Conservation (phyloP, 768 basidiomycete genomes). For the Xanthoconium stramineum region DNA sequence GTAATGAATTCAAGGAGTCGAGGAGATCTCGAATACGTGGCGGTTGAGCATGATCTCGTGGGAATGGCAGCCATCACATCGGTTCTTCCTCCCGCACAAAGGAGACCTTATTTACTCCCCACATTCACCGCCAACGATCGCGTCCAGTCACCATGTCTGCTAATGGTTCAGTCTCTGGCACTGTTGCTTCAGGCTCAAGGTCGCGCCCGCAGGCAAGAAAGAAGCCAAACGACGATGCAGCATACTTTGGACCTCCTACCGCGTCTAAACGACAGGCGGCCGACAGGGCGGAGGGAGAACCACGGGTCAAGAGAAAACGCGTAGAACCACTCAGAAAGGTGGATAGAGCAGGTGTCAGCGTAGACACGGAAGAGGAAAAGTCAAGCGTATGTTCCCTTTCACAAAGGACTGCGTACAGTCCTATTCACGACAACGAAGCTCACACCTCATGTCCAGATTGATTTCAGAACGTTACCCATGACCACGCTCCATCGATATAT, state of each 20-base stretch:
- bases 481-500: constrained; percentile 69
- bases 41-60: constrained; percentile 10
- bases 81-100: not conserved
- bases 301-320: constrained; percentile 70
- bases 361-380: constrained; percentile 28
- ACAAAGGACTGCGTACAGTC: not conserved
- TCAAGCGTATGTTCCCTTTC: constrained; percentile 27
- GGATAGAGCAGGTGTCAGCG: constrained; percentile 38
- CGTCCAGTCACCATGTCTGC: constrained; percentile 18
- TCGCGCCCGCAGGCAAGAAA: constrained; percentile 63
- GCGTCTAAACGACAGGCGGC: constrained; percentile 63
- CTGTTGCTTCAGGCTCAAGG: constrained; percentile 45
- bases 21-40: too few species aligned
- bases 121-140: constrained; percentile 4
- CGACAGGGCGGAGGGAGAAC: constrained; percentile 72
- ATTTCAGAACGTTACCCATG: constrained; percentile 69
- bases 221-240: constrained; percentile 64
- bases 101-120: not conserved
- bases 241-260: constrained; percentile 62
- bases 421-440: constrained; percentile 5
- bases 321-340: constrained; percentile 44
- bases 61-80: constrained; percentile 12
- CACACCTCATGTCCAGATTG: constrained; percentile 48
- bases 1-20: too few species aligned
- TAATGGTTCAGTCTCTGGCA: constrained; percentile 20